Percentiles rank a stretch among this genome's conserved stretches.
These are phyloP conservation scores for Phyllostachys edulis DNA, from an alignment of 176 grass and related monocot genomes.

Conservation along the genomic window DNA sequence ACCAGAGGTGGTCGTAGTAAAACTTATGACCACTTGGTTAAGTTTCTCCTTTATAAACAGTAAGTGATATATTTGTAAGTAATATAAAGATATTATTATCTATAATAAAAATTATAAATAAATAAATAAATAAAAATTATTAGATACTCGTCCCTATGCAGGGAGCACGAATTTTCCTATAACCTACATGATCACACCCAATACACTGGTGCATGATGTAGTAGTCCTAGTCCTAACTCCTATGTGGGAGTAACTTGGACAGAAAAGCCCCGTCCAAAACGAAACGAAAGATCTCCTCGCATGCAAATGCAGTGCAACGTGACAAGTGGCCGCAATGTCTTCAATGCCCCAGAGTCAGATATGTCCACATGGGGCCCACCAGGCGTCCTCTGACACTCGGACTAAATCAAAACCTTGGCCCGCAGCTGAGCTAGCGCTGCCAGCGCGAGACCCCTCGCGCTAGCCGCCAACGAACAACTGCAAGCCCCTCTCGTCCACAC, in stretches of 20 bases:
- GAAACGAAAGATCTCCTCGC: background rate
- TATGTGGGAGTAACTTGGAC: background rate
- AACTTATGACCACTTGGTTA: too few species aligned
- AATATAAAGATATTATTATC: too few species aligned
- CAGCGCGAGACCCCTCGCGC: background rate
- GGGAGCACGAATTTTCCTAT: background rate
- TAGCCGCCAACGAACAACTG: background rate
- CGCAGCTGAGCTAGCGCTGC: background rate
- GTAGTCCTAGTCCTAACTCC: too few species aligned
- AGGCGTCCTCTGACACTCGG: background rate
- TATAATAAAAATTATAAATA: too few species aligned
- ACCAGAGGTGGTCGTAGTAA: too few species aligned
- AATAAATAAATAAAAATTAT: too few species aligned
- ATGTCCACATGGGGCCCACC: background rate
- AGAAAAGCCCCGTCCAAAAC: background rate
- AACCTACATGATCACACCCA: background rate
- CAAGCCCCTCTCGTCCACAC: background rate
- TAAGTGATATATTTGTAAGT: too few species aligned
- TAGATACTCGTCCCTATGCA: too few species aligned
- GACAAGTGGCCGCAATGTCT: slow-evolving; percentile 10
- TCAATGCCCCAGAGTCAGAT: background rate
- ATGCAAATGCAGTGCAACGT: background rate
- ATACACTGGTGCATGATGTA: background rate
- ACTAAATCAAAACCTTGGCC: slow-evolving; percentile 28
- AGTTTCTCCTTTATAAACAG: too few species aligned